Conservation (phyloP, 2,329 filamentous ascomycete species). For the Stemphylium vesicarium region DNA sequence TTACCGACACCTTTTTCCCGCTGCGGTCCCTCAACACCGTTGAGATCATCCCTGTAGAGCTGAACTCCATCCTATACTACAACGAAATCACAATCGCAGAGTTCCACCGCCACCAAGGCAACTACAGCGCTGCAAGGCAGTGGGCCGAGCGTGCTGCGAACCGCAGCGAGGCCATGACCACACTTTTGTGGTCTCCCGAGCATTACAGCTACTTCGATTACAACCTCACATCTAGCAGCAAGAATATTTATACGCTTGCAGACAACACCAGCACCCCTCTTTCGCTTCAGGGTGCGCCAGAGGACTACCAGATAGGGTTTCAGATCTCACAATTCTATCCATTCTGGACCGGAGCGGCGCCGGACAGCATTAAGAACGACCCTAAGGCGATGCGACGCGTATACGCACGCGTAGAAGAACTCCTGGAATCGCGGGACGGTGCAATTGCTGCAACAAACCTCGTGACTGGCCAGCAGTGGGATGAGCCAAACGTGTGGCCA, state of each 20-base stretch:
- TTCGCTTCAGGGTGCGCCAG: constrained; percentile 54
- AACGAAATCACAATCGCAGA: constrained; percentile 66
- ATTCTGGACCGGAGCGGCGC: constrained; percentile 72
- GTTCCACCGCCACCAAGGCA: constrained; percentile 61
- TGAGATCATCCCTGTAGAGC: constrained; percentile 67
- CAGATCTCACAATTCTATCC: constrained; percentile 68
- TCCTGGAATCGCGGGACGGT: constrained; percentile 61
- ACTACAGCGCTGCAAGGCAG: constrained; percentile 56
- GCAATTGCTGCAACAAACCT: constrained; percentile 69
- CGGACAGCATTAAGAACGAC: constrained; percentile 62
- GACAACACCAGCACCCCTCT: constrained; percentile 50
- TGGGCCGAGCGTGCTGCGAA: constrained; percentile 60
- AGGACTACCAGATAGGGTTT: constrained; percentile 64
- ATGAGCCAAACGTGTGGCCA: constrained; percentile 74
- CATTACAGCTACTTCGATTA: constrained; percentile 72
- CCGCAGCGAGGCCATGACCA: constrained; percentile 67
- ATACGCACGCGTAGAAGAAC: constrained; percentile 60
- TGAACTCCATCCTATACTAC: constrained; percentile 72
- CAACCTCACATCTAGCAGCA: constrained; percentile 65
- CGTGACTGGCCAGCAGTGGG: constrained; percentile 70
- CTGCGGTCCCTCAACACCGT: constrained; percentile 67
- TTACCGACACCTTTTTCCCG: constrained; percentile 67
- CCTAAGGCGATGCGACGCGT: constrained; percentile 63
- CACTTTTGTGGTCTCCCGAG: constrained; percentile 69
- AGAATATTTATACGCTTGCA: constrained; percentile 61